Base-by-base conservation (phyloP, 78 protist species). In the Tieghemostelium lacteum region DNA sequence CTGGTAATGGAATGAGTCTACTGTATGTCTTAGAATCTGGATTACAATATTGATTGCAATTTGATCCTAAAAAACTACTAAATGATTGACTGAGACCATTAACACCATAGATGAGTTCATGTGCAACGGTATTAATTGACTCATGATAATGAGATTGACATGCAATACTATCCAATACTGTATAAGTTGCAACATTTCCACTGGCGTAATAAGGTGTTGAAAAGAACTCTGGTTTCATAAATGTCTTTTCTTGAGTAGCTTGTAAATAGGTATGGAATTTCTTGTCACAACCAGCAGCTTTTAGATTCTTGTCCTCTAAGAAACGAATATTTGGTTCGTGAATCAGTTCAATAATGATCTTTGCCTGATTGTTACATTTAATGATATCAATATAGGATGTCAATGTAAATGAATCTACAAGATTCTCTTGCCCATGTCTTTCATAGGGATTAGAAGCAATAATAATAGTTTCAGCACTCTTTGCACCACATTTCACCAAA, bases 241-340 rank as follows among this genome's bases (percentile, higher is more conserved):
- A 67, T 14, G 74, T 67, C 20, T 83, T 83, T 34, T 73, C 80
- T 60, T 69, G 73, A 40, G 63, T 66, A 10, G 89, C 77, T 57
- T 83, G 89, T 26, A 83, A 36, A 42, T 83, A 83, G 50, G 76
- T 57, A 26, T 83, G 89, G 45, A 83, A 69, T 20, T 61, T 66
- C 37, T 73, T 73, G 28, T 70, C 50, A 36, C 62, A 24, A 20
- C 73, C 75, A 31, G 52, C 64, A 5, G 26, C 33, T 29, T 55
- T 39, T 33, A 37, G 49, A 26, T 34, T 58, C 22, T 54, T 39
- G 37, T 83, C 73, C 26, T 83, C 89, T 6, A 83, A 57, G 67
- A 83, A 83, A 42, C 89, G 66, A 42, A 83, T 83, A 39, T 83
- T 83, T 50, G 89, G 89, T 42, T 83, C 89, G 57, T 83, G 89